Evolutionary conservation across 2,329 filamentous ascomycete species (phyloP).

Genomic region (Apiospora aurea): DNA sequence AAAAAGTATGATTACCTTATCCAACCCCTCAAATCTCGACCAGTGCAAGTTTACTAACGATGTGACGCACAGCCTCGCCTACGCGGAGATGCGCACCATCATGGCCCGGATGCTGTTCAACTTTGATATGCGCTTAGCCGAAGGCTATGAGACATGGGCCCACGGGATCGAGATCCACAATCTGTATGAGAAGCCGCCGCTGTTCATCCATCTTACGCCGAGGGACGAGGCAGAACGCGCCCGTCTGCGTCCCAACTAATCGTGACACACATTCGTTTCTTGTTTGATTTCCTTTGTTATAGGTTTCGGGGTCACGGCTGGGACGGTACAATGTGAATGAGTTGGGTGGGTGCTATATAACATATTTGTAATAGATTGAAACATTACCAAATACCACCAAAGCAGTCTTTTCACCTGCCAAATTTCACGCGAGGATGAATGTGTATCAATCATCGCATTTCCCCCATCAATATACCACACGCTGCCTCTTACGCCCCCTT

Average conservation of each 20-base stretch:
- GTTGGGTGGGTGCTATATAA: no score
- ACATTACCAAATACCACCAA: no score
- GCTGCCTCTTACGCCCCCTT: no score
- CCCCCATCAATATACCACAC: no score
- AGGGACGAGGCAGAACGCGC: not conserved
- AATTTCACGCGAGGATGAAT: no score
- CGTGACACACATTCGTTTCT: not conserved
- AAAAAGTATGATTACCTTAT: constrained; percentile 7
- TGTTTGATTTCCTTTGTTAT: not conserved
- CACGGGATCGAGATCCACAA: constrained; percentile 36
- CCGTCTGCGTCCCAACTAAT: not conserved
- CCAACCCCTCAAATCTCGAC: no score
- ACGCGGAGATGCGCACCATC: constrained; percentile 48
- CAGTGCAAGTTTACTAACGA: not conserved
- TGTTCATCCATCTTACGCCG: constrained; percentile 36
- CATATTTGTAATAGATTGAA: no score
- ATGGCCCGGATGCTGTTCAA: constrained; percentile 45
- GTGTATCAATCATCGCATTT: no score
- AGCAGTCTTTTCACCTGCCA: no score
- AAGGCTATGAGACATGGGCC: constrained; percentile 38
- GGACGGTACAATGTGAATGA: not conserved
- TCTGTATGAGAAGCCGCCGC: constrained; percentile 39
- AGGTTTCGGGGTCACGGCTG: not conserved
- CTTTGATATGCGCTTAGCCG: constrained; percentile 43
- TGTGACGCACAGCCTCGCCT: constrained; percentile 38